Conservation (phyloP, 345 rosid species). For the Rubroshorea leprosula region DNA sequence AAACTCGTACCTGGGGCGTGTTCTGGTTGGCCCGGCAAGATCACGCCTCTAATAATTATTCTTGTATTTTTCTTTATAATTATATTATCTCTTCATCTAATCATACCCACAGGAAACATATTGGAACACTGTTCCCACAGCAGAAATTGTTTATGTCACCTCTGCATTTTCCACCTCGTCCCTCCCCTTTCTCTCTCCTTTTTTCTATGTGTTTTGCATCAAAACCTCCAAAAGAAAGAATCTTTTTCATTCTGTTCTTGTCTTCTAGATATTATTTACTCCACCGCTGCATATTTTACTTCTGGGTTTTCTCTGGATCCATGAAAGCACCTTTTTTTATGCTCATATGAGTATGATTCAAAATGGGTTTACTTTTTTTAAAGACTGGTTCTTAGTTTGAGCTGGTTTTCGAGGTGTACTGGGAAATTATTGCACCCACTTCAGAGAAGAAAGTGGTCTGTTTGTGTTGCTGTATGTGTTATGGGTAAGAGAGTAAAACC, state of each 20-base stretch:
- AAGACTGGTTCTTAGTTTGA: too few relatives aligned
- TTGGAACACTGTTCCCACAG: not conserved
- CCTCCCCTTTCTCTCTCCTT: not conserved
- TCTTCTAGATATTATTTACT: not conserved
- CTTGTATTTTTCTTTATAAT: not conserved
- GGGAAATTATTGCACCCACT: too few relatives aligned
- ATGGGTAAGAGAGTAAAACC: slow-evolving; percentile 11
- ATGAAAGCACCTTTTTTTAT: not conserved
- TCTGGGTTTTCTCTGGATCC: not conserved
- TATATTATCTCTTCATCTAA: not conserved
- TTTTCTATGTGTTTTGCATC: not conserved
- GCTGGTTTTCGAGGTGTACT: not conserved
- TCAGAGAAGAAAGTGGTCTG: not conserved
- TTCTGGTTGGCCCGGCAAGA: not conserved
- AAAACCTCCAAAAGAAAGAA: not conserved
- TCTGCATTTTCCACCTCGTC: not conserved
- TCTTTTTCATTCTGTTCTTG: not conserved
- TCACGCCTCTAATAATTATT: not conserved
- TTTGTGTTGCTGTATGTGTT: not conserved
- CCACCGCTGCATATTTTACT: not conserved
- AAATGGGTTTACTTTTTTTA: not conserved
- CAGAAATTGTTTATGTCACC: not conserved
- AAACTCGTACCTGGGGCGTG: too few relatives aligned
- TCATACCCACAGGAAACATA: not conserved
- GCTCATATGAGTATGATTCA: not conserved